Conservation (phyloP, 306 rosid genomes). For the Cyamopsis tetragonoloba region DNA sequence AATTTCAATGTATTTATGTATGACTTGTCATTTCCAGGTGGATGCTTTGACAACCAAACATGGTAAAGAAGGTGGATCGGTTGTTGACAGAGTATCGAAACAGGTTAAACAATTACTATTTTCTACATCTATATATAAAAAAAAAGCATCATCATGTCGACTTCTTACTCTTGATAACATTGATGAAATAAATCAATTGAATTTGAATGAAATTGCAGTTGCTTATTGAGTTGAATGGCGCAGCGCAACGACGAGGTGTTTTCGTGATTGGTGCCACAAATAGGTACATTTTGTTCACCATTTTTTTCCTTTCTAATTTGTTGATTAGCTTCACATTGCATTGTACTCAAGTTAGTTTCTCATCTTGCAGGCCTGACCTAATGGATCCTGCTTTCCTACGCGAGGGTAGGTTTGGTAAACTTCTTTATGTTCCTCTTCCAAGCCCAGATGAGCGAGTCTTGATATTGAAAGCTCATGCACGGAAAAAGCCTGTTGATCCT, state of each 20-base stretch:
- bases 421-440: constrained; percentile 73
- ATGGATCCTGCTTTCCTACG: constrained; percentile 77
- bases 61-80: constrained; percentile 86
- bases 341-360: constrained; percentile 13
- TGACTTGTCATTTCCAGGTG: constrained; percentile 45
- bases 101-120: constrained; percentile 47
- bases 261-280: constrained; percentile 91
- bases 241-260: constrained; percentile 71
- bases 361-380: constrained; percentile 63
- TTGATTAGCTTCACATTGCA: background rate
- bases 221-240: constrained; percentile 61
- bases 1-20: background rate
- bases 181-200: background rate
- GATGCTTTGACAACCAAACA: constrained; percentile 75
- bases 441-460: constrained; percentile 49
- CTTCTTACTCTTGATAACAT: background rate
- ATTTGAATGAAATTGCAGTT: constrained; percentile 26
- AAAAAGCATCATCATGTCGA: background rate
- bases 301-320: too few relatives aligned
- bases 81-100: constrained; percentile 46
- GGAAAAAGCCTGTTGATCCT: constrained; percentile 55
- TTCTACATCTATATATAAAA: background rate
- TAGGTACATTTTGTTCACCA: constrained; percentile 42
- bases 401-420: constrained; percentile 84
- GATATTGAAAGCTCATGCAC: constrained; percentile 67